Evolutionary conservation across 2,329 filamentous ascomycete species (phyloP).

Genomic region (Penicillium sclerotigenum): DNA sequence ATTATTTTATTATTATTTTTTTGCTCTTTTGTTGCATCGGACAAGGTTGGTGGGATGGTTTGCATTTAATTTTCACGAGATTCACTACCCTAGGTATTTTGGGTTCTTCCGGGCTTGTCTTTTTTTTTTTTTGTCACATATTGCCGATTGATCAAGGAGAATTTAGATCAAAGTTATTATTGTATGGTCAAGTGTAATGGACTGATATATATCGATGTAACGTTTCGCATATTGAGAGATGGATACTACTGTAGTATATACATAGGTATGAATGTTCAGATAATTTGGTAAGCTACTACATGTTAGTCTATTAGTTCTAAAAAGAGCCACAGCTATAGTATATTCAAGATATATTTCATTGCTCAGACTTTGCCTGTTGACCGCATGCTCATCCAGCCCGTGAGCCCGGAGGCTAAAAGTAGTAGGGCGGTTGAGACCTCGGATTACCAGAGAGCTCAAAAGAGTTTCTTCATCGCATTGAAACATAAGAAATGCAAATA

Average conservation of each 20-base stretch:
- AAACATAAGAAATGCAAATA: neutral
- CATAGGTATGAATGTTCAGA: no score
- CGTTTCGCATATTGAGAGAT: no score
- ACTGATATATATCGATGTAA: neutral
- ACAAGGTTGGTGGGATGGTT: slow-evolving; percentile 12
- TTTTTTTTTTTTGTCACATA: slow-evolving; percentile 19
- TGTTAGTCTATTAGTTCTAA: neutral
- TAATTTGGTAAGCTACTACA: neutral
- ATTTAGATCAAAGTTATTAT: slow-evolving; percentile 1
- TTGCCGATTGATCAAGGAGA: slow-evolving; percentile 7
- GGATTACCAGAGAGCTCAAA: slow-evolving; percentile 46
- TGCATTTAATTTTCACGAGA: slow-evolving; percentile 16
- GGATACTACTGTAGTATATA: no score
- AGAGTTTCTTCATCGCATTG: slow-evolving; percentile 37
- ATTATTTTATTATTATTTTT: neutral
- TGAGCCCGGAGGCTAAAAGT: slow-evolving; percentile 13
- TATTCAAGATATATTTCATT: slow-evolving; percentile 1
- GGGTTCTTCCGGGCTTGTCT: slow-evolving; percentile 13
- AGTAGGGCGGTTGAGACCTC: slow-evolving; percentile 42
- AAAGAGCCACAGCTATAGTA: neutral
- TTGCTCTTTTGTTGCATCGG: slow-evolving; percentile 9
- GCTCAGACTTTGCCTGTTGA: slow-evolving; percentile 46
- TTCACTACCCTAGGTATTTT: slow-evolving; percentile 4
- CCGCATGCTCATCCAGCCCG: slow-evolving; percentile 45
- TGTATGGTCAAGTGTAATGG: neutral